Conservation (phyloP, 2,329 filamentous ascomycete genomes). For the Cercospora nicotianae region DNA sequence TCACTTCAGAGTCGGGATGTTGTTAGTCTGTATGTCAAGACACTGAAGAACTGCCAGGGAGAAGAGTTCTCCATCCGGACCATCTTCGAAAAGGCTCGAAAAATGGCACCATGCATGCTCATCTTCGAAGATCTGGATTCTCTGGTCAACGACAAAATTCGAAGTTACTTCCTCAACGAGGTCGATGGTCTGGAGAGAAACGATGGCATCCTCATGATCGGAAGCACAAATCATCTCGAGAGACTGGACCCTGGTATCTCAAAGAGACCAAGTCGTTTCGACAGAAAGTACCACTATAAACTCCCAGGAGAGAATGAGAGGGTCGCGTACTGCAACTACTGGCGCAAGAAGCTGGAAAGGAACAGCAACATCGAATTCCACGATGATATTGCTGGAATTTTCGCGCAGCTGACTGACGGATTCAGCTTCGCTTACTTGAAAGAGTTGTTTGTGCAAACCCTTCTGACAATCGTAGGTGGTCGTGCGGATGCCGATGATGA, state of each 20-base stretch:
- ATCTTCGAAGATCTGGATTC: slow-evolving; percentile 72
- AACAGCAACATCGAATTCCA: slow-evolving; percentile 55
- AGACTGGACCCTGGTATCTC: slow-evolving; percentile 63
- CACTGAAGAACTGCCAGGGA: slow-evolving; percentile 39
- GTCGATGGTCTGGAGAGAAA: slow-evolving; percentile 68
- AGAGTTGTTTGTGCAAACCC: slow-evolving; percentile 64
- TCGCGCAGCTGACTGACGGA: slow-evolving; percentile 60
- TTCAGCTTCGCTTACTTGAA: slow-evolving; percentile 70
- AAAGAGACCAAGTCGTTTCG: slow-evolving; percentile 65
- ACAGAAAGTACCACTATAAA: slow-evolving; percentile 66
- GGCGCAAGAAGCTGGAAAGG: slow-evolving; percentile 58
- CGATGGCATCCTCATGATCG: slow-evolving; percentile 66
- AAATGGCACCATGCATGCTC: slow-evolving; percentile 66
- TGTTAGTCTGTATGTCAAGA: slow-evolving; percentile 46
- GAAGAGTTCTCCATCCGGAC: slow-evolving; percentile 48
- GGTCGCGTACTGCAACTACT: slow-evolving; percentile 62
- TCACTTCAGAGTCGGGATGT: slow-evolving; percentile 42
- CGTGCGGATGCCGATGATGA: slow-evolving; percentile 27
- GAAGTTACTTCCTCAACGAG: slow-evolving; percentile 71
- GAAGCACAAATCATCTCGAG: slow-evolving; percentile 53
- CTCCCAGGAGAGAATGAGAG: slow-evolving; percentile 51
- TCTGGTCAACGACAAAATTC: slow-evolving; percentile 59
- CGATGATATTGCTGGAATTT: slow-evolving; percentile 42
- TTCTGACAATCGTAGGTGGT: slow-evolving; percentile 53
- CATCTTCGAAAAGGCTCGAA: slow-evolving; percentile 61